Conservation (phyloP, 208 protist species). For the Angomonas deanei region DNA sequence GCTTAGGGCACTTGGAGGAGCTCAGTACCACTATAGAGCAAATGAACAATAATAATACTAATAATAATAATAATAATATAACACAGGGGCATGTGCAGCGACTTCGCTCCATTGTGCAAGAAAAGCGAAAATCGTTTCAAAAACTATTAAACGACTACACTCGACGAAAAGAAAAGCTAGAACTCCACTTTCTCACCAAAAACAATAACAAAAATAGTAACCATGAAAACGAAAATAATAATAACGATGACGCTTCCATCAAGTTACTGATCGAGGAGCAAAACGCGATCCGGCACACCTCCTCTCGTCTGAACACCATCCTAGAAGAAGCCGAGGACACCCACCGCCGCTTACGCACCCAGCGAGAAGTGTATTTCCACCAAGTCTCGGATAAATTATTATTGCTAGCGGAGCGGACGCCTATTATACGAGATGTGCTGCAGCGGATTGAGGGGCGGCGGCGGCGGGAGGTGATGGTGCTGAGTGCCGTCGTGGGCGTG, state of each 20-base stretch:
- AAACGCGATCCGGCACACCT: conserved; percentile 62
- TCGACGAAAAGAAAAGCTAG: conserved; percentile 42
- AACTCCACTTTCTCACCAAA: too few species aligned
- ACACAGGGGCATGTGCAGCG: neutral
- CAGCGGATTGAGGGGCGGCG: conserved; percentile 57
- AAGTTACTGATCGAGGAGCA: conserved; percentile 77
- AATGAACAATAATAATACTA: neutral
- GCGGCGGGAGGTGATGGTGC: conserved; percentile 54
- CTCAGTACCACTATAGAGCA: neutral
- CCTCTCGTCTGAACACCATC: conserved; percentile 48
- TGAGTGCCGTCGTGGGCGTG: conserved; percentile 51
- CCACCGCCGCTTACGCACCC: conserved; percentile 43
- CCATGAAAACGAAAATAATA: too few species aligned
- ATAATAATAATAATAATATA: neutral
- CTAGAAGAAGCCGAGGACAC: conserved; percentile 55
- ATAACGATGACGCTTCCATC: conserved; percentile 27
- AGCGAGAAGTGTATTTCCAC: conserved; percentile 61
- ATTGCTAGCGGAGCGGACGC: conserved; percentile 65
- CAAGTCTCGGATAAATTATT: conserved; percentile 44
- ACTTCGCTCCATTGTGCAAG: neutral
- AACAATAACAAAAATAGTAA: too few species aligned
- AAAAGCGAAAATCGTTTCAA: neutral
- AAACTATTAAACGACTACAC: conserved; percentile 24
- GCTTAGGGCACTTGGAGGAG: neutral
- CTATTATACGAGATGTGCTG: conserved; percentile 67